Evolutionary conservation across 2,329 filamentous ascomycete species (phyloP).

Genomic region (Chalara sp.): DNA sequence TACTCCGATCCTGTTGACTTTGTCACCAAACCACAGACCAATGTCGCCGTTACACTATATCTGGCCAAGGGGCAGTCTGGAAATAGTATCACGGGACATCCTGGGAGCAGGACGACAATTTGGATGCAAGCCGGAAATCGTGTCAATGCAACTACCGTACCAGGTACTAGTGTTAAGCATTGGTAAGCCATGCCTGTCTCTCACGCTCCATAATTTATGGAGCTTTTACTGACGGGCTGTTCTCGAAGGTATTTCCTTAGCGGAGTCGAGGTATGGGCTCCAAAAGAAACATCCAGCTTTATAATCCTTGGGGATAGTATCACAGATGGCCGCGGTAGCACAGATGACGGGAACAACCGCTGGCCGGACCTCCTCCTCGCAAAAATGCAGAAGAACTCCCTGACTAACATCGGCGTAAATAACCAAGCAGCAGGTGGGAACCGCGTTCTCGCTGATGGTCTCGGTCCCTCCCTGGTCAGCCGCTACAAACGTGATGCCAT

Average conservation of each 20-base stretch:
- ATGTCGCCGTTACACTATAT: conserved; percentile 53
- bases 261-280: conserved; percentile 49
- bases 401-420: conserved; percentile 45
- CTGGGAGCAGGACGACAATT: conserved; percentile 56
- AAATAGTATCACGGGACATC: conserved; percentile 54
- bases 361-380: conserved; percentile 52
- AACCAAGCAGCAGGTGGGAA: conserved; percentile 69
- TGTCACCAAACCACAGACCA: conserved; percentile 39
- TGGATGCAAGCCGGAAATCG: conserved; percentile 54
- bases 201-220: too few relatives aligned
- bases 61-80: conserved; percentile 47
- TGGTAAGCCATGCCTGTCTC: too few relatives aligned
- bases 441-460: conserved; percentile 51
- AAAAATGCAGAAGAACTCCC: conserved; percentile 39
- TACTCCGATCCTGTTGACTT: conserved; percentile 58
- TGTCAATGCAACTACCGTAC: conserved; percentile 39
- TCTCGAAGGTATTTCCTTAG: conserved; percentile 46
- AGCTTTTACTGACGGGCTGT: conserved; percentile 6
- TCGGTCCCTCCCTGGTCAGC: conserved; percentile 53
- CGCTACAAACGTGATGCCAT: conserved; percentile 61
- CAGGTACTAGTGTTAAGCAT: conserved; percentile 25
- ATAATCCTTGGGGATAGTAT: conserved; percentile 59
- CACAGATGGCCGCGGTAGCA: conserved; percentile 58
- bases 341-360: conserved; percentile 51
- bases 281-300: conserved; percentile 36